Conservation (phyloP, 2,329 filamentous ascomycete genomes). For the Epichloe aotearoae region DNA sequence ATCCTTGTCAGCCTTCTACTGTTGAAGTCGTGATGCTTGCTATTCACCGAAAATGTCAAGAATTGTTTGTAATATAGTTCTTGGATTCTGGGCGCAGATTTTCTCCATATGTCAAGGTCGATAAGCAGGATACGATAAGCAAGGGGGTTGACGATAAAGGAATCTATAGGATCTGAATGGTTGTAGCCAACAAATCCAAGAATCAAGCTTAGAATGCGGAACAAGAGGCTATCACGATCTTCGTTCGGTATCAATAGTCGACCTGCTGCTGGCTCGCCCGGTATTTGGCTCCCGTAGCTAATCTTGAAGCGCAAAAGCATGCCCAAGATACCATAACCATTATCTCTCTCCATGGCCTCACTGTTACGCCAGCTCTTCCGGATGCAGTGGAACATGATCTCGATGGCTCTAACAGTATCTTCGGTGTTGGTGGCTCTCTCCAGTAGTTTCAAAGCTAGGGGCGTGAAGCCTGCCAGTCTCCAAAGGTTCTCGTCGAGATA, state of each 20-base stretch:
- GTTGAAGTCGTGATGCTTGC: slow-evolving; percentile 89
- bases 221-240: slow-evolving; percentile 40
- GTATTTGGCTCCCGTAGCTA: slow-evolving; percentile 31
- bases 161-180: slow-evolving; percentile 63
- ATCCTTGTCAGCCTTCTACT: slow-evolving; percentile 75
- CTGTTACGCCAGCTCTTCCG: slow-evolving; percentile 93
- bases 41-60: slow-evolving; percentile 71
- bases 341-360: slow-evolving; percentile 93
- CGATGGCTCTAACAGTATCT: slow-evolving; percentile 61
- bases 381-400: slow-evolving; percentile 75
- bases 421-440: slow-evolving; percentile 61
- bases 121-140: slow-evolving; percentile 87
- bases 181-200: slow-evolving; percentile 85
- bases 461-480: slow-evolving; percentile 83
- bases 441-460: slow-evolving; percentile 71
- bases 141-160: slow-evolving; percentile 93
- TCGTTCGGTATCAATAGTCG: slow-evolving; percentile 34
- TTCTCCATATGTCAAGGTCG: slow-evolving; percentile 87
- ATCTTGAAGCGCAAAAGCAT: slow-evolving; percentile 76
- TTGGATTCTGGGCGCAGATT: slow-evolving; percentile 62
- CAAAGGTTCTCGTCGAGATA: slow-evolving; percentile 85
- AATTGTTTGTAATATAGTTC: slow-evolving; percentile 91
- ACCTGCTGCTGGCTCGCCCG: slow-evolving; percentile 17
- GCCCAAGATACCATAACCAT: slow-evolving; percentile 80
- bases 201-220: slow-evolving; percentile 61